Conservation (phyloP, 2,329 filamentous ascomycete genomes). For the Graphilbum ipis-grandicollis region DNA sequence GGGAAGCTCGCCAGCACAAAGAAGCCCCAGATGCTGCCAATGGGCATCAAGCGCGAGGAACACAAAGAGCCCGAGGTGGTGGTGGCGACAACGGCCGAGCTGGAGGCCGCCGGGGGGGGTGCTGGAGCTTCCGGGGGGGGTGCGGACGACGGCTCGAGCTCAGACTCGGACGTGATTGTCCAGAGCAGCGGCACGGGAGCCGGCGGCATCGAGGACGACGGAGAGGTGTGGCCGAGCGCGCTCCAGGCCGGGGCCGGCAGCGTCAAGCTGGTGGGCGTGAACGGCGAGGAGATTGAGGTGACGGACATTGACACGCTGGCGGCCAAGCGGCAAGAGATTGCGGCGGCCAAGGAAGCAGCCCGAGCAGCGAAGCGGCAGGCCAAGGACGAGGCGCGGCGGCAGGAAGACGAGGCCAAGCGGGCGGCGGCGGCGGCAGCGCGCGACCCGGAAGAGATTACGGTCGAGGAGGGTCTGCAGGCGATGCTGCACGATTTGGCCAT, state of each 20-base stretch:
- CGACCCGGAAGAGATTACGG: conserved; percentile 22
- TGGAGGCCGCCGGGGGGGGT: conserved; percentile 32
- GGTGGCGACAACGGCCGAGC: conserved; percentile 38
- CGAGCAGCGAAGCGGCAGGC: conserved; percentile 6
- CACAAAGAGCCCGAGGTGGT: conserved; percentile 35
- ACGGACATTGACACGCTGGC: conserved; percentile 21
- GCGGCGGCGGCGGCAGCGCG: no score
- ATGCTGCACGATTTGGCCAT: conserved; percentile 25
- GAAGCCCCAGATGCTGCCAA: conserved; percentile 23
- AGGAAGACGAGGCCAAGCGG: conserved; percentile 1
- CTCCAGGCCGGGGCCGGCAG: conserved; percentile 11
- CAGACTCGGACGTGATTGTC: conserved; percentile 12
- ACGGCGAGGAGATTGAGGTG: conserved; percentile 19
- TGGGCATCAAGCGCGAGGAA: conserved; percentile 37
- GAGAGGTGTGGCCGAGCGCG: conserved; percentile 25
- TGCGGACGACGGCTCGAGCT: conserved; percentile 12
- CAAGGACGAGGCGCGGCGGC: background rate
- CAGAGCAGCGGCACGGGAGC: background rate
- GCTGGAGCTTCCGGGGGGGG: no score
- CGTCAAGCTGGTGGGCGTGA: conserved; percentile 26
- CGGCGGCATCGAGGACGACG: conserved; percentile 14
- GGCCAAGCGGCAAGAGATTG: conserved; percentile 7
- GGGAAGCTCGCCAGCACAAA: background rate
- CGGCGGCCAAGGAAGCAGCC: background rate
- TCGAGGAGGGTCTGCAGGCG: conserved; percentile 22